Conservation (phyloP, 2,329 filamentous ascomycete genomes). For the Sclerotinia nivalis region DNA sequence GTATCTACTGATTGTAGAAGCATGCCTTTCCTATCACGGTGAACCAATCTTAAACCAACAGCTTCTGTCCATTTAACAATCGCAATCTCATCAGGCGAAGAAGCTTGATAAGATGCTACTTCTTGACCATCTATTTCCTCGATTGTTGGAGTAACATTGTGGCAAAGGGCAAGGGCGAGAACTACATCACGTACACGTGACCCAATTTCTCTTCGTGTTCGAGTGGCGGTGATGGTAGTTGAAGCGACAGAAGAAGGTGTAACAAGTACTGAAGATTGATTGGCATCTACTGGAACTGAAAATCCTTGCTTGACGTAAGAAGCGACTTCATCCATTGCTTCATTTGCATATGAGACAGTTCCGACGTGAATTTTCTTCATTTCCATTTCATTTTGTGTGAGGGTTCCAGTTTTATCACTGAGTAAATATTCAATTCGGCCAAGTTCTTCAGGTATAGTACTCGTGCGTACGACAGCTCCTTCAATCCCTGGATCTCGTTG, state of each 20-base stretch:
- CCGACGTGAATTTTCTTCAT: slow-evolving; percentile 98
- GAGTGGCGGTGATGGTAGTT: slow-evolving; percentile 64
- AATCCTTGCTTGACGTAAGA: slow-evolving; percentile 87
- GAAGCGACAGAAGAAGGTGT: slow-evolving; percentile 72
- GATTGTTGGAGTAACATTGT: slow-evolving; percentile 91
- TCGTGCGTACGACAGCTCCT: slow-evolving; percentile 90
- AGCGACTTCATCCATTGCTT: slow-evolving; percentile 96
- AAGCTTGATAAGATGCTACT: slow-evolving; percentile 89
- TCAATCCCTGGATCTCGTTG: slow-evolving; percentile 87
- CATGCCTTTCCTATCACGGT: slow-evolving; percentile 87
- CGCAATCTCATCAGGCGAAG: slow-evolving; percentile 95
- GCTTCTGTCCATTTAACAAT: slow-evolving; percentile 95
- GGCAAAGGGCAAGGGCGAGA: slow-evolving; percentile 86
- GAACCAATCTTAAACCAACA: slow-evolving; percentile 79
- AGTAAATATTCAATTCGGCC: slow-evolving; percentile 94
- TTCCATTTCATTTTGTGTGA: slow-evolving; percentile 98
- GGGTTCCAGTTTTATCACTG: slow-evolving; percentile 96
- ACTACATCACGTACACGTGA: slow-evolving; percentile 91
- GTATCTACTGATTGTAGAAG: slow-evolving; percentile 75
- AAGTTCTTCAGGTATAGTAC: slow-evolving; percentile 94
- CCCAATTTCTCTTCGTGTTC: slow-evolving; percentile 90
- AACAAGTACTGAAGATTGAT: slow-evolving; percentile 56
- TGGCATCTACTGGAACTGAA: slow-evolving; percentile 51
- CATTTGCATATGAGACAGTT: slow-evolving; percentile 96
- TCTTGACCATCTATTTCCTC: slow-evolving; percentile 79